Evolutionary conservation across 2,329 filamentous ascomycete genomes (phyloP), one percentile per base, ranked within the genome.

Genomic region (Colletotrichum chlorophyti): DNA sequence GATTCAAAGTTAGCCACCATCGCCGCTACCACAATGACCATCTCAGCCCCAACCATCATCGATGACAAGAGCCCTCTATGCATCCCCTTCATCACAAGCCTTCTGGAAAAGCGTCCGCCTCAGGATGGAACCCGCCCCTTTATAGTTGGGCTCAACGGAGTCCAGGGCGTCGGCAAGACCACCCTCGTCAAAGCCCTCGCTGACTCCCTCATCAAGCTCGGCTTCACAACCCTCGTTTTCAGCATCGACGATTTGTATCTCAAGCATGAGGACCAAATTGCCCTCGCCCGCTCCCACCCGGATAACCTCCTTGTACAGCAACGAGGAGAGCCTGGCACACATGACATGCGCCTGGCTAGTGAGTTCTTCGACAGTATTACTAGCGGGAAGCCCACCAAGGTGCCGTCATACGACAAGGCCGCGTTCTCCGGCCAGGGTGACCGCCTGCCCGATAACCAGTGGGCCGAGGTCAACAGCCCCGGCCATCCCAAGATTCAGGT

Each of bases 191-290:
- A 81, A 32, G 80, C 83, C 5, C 83, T 96, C 38, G 82, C 86
- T 64, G 70, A 79, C 17, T 84, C 83, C 12, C 83, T 94, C 32
- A 79, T 83, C 42, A 72, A 78, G 12, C 66, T 74, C 26, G 79
- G 88, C 67, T 81, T 81, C 17, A 80, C 91, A 21, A 89, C 89
- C 3, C 79, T 91, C 45, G 88, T 92, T 50, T 83, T 91, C 72
- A 93, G 90, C 71, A 89, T 97, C 64, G 93, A 97, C 72, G 93
- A 97, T 76, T 87, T 97, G 65, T 97, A 97, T 75, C 86, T 96
- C 51, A 82, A 85, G 12, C 91, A 91, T 70, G 76, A 79, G 19
- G 82, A 88, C 63, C 91, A 95, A 71, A 71, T 82, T 24, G 78
- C 79, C 2, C 83, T 96, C 19, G 87, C 90, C 23, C 73, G 80